phyloP scores from a whole-genome alignment of 2,329 filamentous ascomycete species.

The Rugonectria rugulosa region DNA sequence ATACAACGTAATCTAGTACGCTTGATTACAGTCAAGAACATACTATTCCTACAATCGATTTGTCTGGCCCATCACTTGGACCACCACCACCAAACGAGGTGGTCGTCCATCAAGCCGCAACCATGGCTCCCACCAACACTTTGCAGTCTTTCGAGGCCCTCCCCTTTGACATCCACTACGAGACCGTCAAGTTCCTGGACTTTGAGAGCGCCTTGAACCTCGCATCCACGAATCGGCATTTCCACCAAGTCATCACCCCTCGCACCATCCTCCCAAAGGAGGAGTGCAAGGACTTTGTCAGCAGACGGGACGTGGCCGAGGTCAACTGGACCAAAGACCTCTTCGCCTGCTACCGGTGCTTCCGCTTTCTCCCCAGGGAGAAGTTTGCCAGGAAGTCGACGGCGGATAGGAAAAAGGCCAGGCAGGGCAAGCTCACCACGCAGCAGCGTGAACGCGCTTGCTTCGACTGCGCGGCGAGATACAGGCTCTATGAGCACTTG shows the following conservation, averaged over 20 bases:
- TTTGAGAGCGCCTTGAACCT: conserved; percentile 19
- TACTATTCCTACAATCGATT: no score
- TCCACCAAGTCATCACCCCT: conserved; percentile 17
- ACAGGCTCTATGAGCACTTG: conserved; percentile 11
- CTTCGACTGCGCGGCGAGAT: conserved; percentile 26
- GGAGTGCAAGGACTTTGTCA: conserved; percentile 7
- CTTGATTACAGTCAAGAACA: no score
- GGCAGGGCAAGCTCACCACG: not conserved
- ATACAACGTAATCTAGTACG: no score
- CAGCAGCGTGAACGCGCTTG: conserved; percentile 18
- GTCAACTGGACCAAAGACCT: conserved; percentile 1
- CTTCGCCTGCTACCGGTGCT: conserved; percentile 29
- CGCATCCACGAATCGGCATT: conserved; percentile 20
- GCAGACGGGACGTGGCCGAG: conserved; percentile 3
- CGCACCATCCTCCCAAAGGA: not conserved
- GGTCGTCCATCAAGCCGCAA: conserved; percentile 4
- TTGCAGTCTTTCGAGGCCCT: conserved; percentile 16
- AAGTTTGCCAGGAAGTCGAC: conserved; percentile 19
- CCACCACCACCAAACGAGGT: no score
- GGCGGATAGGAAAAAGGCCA: not conserved
- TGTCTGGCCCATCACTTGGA: no score
- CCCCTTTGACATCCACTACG: conserved; percentile 29
- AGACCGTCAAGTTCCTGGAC: conserved; percentile 19
- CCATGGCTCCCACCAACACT: conserved; percentile 11
- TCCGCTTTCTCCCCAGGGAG: conserved; percentile 16